These are phyloP conservation scores for Fusarium coicis DNA, from an alignment of 2,329 filamentous ascomycete species.

Conservation along the genomic window DNA sequence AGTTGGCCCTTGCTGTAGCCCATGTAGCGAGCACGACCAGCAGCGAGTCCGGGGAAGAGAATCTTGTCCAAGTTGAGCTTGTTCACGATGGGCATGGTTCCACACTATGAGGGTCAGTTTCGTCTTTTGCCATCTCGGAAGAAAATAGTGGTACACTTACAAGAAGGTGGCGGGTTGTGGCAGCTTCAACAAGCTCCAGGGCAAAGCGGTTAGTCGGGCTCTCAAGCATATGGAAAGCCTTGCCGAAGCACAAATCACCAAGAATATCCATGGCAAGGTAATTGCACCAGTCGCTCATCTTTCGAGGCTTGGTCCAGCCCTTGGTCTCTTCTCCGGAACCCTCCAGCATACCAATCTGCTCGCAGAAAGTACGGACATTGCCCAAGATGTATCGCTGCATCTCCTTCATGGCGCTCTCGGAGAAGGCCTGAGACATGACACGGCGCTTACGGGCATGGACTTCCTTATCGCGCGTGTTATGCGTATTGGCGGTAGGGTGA, in stretches of 20 bases:
- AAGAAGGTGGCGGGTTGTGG: constrained; percentile 75
- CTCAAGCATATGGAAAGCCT: constrained; percentile 72
- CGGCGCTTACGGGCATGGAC: constrained; percentile 77
- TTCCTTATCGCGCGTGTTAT: constrained; percentile 76
- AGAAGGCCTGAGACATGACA: constrained; percentile 78
- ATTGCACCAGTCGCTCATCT: constrained; percentile 72
- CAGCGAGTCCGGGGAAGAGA: constrained; percentile 74
- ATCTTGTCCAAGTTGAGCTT: constrained; percentile 74
- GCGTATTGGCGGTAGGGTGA: constrained; percentile 76
- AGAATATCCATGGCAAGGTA: constrained; percentile 72
- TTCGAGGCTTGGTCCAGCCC: constrained; percentile 67
- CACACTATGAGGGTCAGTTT: constrained; percentile 62
- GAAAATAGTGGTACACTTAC: constrained; percentile 55
- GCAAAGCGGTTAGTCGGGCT: constrained; percentile 71
- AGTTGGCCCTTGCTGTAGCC: constrained; percentile 75
- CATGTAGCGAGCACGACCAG: constrained; percentile 76
- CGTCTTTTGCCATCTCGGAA: not conserved
- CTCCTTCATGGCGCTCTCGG: constrained; percentile 71
- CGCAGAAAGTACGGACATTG: constrained; percentile 75
- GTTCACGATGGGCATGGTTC: constrained; percentile 76
- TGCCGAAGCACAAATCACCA: constrained; percentile 69
- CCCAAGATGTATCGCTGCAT: constrained; percentile 75
- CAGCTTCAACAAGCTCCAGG: constrained; percentile 72
- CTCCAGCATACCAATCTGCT: constrained; percentile 60
- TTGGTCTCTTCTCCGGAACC: constrained; percentile 59